Evolutionary conservation across 129 eudicot genomes (phyloP).

Genomic region (Pittosporum tobira): DNA sequence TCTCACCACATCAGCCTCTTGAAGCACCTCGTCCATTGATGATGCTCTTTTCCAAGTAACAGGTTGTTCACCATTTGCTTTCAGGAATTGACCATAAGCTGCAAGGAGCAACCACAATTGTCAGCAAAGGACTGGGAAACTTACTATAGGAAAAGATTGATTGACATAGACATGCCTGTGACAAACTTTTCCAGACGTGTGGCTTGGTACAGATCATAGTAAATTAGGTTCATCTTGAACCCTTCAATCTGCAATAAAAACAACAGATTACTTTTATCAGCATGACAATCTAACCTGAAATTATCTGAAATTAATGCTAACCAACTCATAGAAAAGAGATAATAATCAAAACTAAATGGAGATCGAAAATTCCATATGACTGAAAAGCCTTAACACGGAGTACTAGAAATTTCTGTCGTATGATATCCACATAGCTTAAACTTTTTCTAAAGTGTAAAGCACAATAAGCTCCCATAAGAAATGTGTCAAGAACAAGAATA

Average conservation of each 20-base stretch:
- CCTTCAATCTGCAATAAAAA: slow-evolving; percentile 72
- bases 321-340: neutral
- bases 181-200: slow-evolving; percentile 96
- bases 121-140: neutral
- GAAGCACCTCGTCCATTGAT: slow-evolving; percentile 91
- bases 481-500: neutral
- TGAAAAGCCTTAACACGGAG: too few relatives aligned
- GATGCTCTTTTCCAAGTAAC: slow-evolving; percentile 97
- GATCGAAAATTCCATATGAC: too few relatives aligned
- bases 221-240: slow-evolving; percentile 95
- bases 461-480: neutral
- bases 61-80: slow-evolving; percentile 91
- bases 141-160: neutral
- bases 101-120: slow-evolving; percentile 22
- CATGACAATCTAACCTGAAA: neutral
- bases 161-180: slow-evolving; percentile 51
- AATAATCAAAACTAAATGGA: too few relatives aligned
- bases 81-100: slow-evolving; percentile 95
- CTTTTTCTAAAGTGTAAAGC: neutral
- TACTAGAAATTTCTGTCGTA: too few relatives aligned
- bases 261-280: neutral
- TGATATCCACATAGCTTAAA: neutral
- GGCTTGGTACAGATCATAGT: slow-evolving; percentile 92
- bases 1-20: slow-evolving; percentile 79
- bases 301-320: neutral